Conservation (phyloP, 306 rosid genomes). For the Sicyos baderoa region DNA sequence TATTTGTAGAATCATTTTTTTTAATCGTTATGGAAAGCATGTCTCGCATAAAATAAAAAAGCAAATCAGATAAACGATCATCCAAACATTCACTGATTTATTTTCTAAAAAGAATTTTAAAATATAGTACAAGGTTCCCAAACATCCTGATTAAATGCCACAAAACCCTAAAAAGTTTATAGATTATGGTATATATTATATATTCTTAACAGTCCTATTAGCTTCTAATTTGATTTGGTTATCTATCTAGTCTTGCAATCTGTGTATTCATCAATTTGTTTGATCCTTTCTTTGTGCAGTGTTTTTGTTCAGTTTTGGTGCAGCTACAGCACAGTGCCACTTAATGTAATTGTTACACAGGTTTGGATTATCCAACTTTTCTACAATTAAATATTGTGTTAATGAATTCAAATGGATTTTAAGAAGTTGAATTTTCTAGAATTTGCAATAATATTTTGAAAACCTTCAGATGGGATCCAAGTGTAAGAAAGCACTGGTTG, state of each 20-base stretch:
- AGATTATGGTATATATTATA: not conserved
- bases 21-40: not conserved
- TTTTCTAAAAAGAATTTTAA: not conserved
- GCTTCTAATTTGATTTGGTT: not conserved
- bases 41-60: not conserved
- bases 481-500: constrained; percentile 67
- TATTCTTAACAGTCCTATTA: not conserved
- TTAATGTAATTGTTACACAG: constrained; percentile 84
- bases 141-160: not conserved
- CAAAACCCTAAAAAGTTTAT: not conserved
- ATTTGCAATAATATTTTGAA: not conserved
- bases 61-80: too few species aligned
- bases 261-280: constrained; percentile 17
- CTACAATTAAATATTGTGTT: not conserved
- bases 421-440: not conserved
- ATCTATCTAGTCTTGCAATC: not conserved
- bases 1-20: too few species aligned
- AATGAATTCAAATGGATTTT: not conserved
- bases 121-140: not conserved
- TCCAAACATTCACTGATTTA: not conserved
- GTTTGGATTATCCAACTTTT: constrained; percentile 51
- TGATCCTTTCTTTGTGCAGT: constrained; percentile 36
- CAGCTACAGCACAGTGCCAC: constrained; percentile 88
- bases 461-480: constrained; percentile 75
- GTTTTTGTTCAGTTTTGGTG: constrained; percentile 91